A percentile compares a stretch with the other conserved stretches of the same genome.
phyloP scores from a whole-genome alignment of 2,329 filamentous ascomycete genomes.

The Alternaria consortialis region DNA sequence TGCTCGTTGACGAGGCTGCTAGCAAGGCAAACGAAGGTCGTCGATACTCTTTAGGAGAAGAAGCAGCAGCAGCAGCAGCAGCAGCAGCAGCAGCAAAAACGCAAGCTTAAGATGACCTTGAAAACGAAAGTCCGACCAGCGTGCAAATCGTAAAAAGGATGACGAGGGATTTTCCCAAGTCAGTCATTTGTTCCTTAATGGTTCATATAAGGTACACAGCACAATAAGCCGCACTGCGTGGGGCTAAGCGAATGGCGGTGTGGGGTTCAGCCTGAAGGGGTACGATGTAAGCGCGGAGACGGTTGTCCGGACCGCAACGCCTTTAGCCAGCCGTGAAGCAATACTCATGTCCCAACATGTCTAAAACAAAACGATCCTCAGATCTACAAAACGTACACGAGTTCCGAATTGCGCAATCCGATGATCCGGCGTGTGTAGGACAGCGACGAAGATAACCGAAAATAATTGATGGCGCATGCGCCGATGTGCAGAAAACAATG shows the following conservation, averaged over 20 bases:
- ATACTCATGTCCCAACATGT: slow-evolving; percentile 5
- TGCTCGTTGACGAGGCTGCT: slow-evolving; percentile 5
- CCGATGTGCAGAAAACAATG: background rate
- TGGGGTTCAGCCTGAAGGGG: slow-evolving; percentile 43
- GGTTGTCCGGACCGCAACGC: slow-evolving; percentile 46
- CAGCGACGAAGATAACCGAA: background rate
- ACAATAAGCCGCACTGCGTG: slow-evolving; percentile 41
- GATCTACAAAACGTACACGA: slow-evolving; percentile 8
- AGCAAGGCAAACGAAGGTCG: slow-evolving; percentile 14
- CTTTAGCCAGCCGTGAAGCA: slow-evolving; percentile 32
- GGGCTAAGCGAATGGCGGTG: slow-evolving; percentile 44
- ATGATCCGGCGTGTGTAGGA: slow-evolving; percentile 1
- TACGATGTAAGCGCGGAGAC: slow-evolving; percentile 36
- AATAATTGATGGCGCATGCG: background rate
- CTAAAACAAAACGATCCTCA: slow-evolving; percentile 3
- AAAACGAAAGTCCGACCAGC: slow-evolving; percentile 10
- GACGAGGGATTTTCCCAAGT: slow-evolving; percentile 17
- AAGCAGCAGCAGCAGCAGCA: slow-evolving; percentile 2
- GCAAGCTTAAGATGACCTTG: slow-evolving; percentile 7
- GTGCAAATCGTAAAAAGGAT: slow-evolving; percentile 8
- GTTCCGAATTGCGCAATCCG: slow-evolving; percentile 10
- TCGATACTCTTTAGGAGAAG: slow-evolving; percentile 8
- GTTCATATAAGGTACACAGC: slow-evolving; percentile 36
- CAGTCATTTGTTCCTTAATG: slow-evolving; percentile 15
- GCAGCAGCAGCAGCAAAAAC: slow-evolving; percentile 1